Percentiles rank a stretch among this genome's conserved stretches.
These are phyloP conservation scores for Chaetomiaceae sp. DNA, from an alignment of 2,329 filamentous ascomycete genomes.

Conservation along the genomic window DNA sequence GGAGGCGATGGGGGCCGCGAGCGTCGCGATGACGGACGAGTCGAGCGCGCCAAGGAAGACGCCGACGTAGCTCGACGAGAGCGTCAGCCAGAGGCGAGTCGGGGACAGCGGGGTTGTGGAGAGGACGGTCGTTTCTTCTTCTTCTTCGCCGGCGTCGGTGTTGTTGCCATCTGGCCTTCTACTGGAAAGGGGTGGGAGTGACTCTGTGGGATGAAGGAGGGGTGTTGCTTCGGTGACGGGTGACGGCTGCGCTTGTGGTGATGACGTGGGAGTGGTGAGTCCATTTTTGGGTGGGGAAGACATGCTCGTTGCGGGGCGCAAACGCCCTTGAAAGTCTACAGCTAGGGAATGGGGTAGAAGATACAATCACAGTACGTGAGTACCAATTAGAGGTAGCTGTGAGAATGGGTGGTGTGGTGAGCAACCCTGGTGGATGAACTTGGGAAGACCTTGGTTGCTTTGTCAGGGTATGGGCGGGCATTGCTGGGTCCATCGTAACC, in stretches of 20 bases:
- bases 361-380: too few species aligned
- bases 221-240: conserved; percentile 10
- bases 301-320: too few species aligned
- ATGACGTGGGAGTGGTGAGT: not conserved
- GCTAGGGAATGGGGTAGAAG: too few species aligned
- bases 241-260: not conserved
- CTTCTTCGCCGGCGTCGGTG: not conserved
- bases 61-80: conserved; percentile 52
- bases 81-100: conserved; percentile 45
- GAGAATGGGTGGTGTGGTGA: too few species aligned
- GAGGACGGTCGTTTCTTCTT: conserved; percentile 25
- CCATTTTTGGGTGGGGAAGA: too few species aligned
- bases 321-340: too few species aligned
- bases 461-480: too few species aligned
- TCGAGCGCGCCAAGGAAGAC: conserved; percentile 63
- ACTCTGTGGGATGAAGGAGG: conserved; percentile 2
- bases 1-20: conserved; percentile 76
- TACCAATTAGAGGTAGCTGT: too few species aligned
- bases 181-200: not conserved
- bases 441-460: too few species aligned
- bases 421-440: too few species aligned
- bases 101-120: conserved; percentile 42
- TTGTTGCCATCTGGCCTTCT: not conserved
- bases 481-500: too few species aligned
- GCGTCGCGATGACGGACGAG: conserved; percentile 76